Evolutionary conservation across 495 filamentous ascomycete species (phyloP).

Genomic region (Penicillium pancosmium): DNA sequence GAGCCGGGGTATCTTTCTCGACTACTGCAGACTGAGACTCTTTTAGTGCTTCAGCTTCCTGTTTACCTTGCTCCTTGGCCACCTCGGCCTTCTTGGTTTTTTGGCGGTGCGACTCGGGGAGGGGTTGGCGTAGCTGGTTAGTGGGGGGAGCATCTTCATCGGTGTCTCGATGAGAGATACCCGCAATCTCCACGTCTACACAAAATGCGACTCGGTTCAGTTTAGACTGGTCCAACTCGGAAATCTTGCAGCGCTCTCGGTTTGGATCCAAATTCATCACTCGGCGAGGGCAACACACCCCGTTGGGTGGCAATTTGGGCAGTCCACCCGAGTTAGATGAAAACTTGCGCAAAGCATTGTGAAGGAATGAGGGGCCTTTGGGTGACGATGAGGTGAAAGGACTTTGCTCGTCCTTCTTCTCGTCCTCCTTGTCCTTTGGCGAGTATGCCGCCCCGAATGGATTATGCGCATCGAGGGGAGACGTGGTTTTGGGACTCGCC

Average conservation of each 20-base stretch:
- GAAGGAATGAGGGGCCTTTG: slow-evolving; percentile 73
- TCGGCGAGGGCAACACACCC: slow-evolving; percentile 65
- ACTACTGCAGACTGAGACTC: slow-evolving; percentile 55
- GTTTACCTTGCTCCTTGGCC: slow-evolving; percentile 66
- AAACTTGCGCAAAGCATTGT: slow-evolving; percentile 77
- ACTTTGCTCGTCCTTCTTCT: slow-evolving; percentile 51
- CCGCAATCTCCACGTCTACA: slow-evolving; percentile 97
- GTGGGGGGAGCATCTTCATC: slow-evolving; percentile 42
- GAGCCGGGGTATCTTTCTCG: slow-evolving; percentile 54
- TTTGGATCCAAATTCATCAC: slow-evolving; percentile 84
- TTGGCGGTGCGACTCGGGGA: slow-evolving; percentile 38
- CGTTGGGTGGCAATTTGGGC: slow-evolving; percentile 54
- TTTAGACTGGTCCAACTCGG: slow-evolving; percentile 78
- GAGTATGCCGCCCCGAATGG: slow-evolving; percentile 56
- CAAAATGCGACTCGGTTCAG: slow-evolving; percentile 88
- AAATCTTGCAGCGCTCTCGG: slow-evolving; percentile 76
- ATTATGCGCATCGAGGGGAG: slow-evolving; percentile 47
- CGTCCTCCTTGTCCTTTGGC: slow-evolving; percentile 59
- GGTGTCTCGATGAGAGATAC: slow-evolving; percentile 50
- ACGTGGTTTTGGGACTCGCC: slow-evolving; percentile 48
- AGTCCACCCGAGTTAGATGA: slow-evolving; percentile 63
- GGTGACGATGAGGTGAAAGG: slow-evolving; percentile 71
- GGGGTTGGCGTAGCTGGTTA: slow-evolving; percentile 28
- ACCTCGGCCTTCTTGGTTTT: slow-evolving; percentile 60
- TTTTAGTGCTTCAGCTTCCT: slow-evolving; percentile 70